Base-by-base conservation (phyloP, 169 alveolate genomes). In the Plasmodium knowlesi region DNA sequence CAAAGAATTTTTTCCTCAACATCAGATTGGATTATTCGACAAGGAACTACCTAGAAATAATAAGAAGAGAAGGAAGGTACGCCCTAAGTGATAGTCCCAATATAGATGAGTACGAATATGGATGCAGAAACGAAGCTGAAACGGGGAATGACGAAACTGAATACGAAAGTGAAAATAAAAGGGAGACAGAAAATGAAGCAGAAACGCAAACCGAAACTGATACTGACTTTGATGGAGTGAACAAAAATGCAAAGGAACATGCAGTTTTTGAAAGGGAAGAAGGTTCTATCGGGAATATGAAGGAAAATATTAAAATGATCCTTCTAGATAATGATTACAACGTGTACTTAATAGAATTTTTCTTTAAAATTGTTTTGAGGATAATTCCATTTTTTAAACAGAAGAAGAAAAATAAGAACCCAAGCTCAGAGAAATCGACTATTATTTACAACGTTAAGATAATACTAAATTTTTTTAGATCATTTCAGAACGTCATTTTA, bases 281-380 rank as follows among this genome's bases (percentile, higher is more conserved):
- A 57, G 9, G 22, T 30, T 41, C 74, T 8, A 5, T 70, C 2
- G 61, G 46, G 19, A 73, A 53, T 19, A 25, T 50, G 43, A 86
- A 76, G 28, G 86, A 86, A 53, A 74, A 34, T 28, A 22, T 86
- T n/a, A 86, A 76, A 86, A 86, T 86, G 41, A 54, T 86, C 25
- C 70, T 86, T 28, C 71, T 86, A 86, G 85, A 86, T 54, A 86
- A 86, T 86, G 84, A 86, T 76, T 74, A 86, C 46, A 86, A 86
- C 30, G 28, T 86, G 25, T 86, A 86, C 50, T 43, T 86, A 50
- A 86, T 86, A 22, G 82, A 76, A 50, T 86, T 86, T 85, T 86
- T 86, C 85, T 76, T 86, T 74, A 86, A 86, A 86, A 74, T 86
- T 41, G 85, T 74, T 50, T 86, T 86, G 80, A 74, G 93, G 80